Evolutionary conservation across 768 basidiomycete species (phyloP).

Genomic region (Rhizopogon sp.): DNA sequence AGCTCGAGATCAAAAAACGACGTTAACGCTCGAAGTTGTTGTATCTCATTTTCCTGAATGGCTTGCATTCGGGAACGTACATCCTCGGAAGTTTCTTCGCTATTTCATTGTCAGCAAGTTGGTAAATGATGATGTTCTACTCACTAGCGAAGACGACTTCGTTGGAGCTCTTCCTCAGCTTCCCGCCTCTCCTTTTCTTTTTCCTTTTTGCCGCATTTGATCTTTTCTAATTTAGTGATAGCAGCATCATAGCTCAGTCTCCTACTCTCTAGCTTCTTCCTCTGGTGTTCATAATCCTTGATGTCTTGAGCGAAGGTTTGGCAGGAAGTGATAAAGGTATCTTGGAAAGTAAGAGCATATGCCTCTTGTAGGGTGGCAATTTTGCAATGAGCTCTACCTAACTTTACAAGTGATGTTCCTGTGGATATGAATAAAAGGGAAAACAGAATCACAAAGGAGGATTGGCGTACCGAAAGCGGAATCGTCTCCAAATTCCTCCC

Average conservation of each 20-base stretch:
- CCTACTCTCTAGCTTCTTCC: constrained; percentile 85
- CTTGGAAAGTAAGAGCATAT: constrained; percentile 65
- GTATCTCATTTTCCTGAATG: constrained; percentile 75
- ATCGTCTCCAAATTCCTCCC: constrained; percentile 75
- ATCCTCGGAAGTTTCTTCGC: constrained; percentile 85
- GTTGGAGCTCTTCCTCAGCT: constrained; percentile 77
- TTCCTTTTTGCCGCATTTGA: constrained; percentile 72
- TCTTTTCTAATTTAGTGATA: constrained; percentile 59
- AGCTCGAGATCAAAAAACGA: constrained; percentile 69
- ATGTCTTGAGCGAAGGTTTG: constrained; percentile 66
- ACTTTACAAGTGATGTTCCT: constrained; percentile 69
- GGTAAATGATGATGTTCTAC: constrained; percentile 16
- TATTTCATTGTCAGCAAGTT: constrained; percentile 23
- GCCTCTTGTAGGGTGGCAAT: constrained; percentile 82
- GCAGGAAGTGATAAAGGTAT: constrained; percentile 67
- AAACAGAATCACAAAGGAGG: constrained; percentile 4
- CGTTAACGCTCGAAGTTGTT: constrained; percentile 67
- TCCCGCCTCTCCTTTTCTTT: constrained; percentile 70
- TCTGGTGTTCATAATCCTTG: constrained; percentile 74
- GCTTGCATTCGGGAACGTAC: constrained; percentile 73
- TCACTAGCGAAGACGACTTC: constrained; percentile 71
- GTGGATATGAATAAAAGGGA: neutral
- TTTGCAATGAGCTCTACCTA: constrained; percentile 84
- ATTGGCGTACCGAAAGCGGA: constrained; percentile 57
- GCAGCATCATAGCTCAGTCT: constrained; percentile 78